Evolutionary conservation across 768 basidiomycete species (phyloP), one percentile per base, ranked within the genome.

Genomic region (Clitopilus hobsonii): DNA sequence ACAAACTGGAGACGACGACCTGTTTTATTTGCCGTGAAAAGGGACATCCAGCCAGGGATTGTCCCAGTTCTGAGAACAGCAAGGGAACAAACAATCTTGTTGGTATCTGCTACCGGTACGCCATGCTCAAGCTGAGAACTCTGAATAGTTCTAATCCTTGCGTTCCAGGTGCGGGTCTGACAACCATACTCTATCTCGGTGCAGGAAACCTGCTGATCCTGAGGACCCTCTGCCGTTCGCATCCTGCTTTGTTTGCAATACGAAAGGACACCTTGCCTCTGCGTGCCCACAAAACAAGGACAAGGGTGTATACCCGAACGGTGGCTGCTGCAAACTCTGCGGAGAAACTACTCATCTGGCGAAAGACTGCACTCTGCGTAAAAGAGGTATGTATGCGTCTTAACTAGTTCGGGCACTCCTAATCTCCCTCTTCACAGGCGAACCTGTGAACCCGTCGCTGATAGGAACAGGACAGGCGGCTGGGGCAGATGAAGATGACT

Each of bases 401-500:
- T 28, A 24, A 11, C 20, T 24, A 28, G 30, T 48, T n/a, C 20
- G 6, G 53, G 13, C 14, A 18, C 18, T 53, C 32, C 48, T 18
- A 13, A 50, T 20, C 36, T 22, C 13, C 57, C 27, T 58, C 56
- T 51, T 65, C 59, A 38, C 61, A 74, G 75, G 74, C 65, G 69
- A 69, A 20, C 64, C 69, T 0, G 68, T 79, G 10, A 69, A 66
- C 2, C 65, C 73, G 2, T 60, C 63, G 6, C 60, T 76, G 0
- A 59, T 81, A 0, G 77, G 84, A 16, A 69, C 79, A 6, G 80
- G 81, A 16, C 66, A 65, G 26, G 83, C 76, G 32, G 84, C 80
- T 0, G 92, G 93, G 22, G 88, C 95, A 7, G 95, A 98, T 65
- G 95, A 98, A 68, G 95, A 98, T 64, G 95, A 97, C 66, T 97